Evolutionary conservation across 2,329 filamentous ascomycete genomes (phyloP), one percentile per base, ranked within the genome.

Genomic region (Stachybotrys chlorohalonatus): DNA sequence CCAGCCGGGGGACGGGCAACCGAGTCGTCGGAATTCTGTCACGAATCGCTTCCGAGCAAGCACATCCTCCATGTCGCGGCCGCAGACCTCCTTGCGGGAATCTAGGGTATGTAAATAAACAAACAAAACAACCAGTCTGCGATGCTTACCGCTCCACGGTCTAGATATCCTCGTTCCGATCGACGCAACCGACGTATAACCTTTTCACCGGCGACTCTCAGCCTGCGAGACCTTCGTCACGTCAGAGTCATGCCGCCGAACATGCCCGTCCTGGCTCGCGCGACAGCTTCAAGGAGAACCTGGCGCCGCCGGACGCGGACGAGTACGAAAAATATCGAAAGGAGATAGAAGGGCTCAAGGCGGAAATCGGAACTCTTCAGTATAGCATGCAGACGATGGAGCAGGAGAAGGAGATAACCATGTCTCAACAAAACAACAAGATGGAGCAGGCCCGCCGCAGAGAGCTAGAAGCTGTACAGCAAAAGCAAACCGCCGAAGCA

Each of bases 361-460:
- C 93, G 2, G 90, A 96, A 70, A 77, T 97, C 47, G 94, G 92
- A 58, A 89, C 90, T 0, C 75, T 96, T 52, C 86, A 86, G 58
- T 99, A 96, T 73, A 90, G 93, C 56, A 79, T 96, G 60, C 89
- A 91, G 64, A 93, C 89, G 16, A 75, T 89, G 53, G 92, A 93
- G 63, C 90, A 96, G 62, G 93, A 97, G 65, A 86, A 89, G 62
- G 90, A 95, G 55, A 81, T 96, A 63, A 77, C 85, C 51, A 79
- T 84, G 9, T 77, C 96, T 15, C 85, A 90, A 58, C 88, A 94
- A 62, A 87, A 90, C 60, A 88, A 89, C 63, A 93, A 96, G 64
- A 70, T 96, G 24, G 84, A 93, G 58, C 90, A 95, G 54, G 79
- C 86, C 1, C 85, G 89, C 60, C 79, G 85, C 51, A 88, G 87